Evolutionary conservation across 352 stramenopile genomes (phyloP).

Genomic region (Pythium coloratum): DNA sequence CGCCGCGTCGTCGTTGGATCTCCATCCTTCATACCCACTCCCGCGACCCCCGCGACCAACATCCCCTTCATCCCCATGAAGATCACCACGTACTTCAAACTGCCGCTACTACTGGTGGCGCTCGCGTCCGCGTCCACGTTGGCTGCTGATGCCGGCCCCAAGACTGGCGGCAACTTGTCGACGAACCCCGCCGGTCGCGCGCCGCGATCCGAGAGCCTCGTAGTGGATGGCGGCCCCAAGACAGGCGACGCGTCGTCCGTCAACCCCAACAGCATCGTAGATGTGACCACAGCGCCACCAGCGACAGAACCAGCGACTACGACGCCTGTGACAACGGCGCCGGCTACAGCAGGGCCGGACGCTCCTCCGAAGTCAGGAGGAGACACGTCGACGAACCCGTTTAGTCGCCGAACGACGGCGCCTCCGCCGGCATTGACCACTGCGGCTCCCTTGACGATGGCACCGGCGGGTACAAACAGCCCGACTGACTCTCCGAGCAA

Average conservation of each 20-base stretch:
- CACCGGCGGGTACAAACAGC: neutral
- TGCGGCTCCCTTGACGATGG: neutral
- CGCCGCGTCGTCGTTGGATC: neutral
- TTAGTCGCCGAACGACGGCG: conserved; percentile 5
- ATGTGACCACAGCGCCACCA: neutral
- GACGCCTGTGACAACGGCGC: neutral
- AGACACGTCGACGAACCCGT: conserved; percentile 21
- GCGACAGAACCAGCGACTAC: neutral
- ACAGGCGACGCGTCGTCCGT: conserved; percentile 2
- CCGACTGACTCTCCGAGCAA: neutral
- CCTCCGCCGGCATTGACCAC: neutral
- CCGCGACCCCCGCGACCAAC: neutral
- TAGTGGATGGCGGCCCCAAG: conserved; percentile 17
- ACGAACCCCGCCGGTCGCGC: conserved; percentile 16
- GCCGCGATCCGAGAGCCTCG: conserved; percentile 13
- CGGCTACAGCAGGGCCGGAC: neutral
- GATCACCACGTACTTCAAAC: conserved; percentile 12
- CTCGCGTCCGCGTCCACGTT: conserved; percentile 6
- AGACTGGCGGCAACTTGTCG: conserved; percentile 12
- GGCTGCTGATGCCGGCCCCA: conserved; percentile 13
- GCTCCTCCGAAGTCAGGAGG: conserved; percentile 20
- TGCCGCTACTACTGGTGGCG: conserved; percentile 6
- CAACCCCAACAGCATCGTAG: conserved; percentile 12
- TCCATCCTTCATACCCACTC: neutral
- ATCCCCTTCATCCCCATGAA: conserved; percentile 13